phyloP scores from a whole-genome alignment of 2,329 filamentous ascomycete genomes.

The Verticillium nonalfalfae region DNA sequence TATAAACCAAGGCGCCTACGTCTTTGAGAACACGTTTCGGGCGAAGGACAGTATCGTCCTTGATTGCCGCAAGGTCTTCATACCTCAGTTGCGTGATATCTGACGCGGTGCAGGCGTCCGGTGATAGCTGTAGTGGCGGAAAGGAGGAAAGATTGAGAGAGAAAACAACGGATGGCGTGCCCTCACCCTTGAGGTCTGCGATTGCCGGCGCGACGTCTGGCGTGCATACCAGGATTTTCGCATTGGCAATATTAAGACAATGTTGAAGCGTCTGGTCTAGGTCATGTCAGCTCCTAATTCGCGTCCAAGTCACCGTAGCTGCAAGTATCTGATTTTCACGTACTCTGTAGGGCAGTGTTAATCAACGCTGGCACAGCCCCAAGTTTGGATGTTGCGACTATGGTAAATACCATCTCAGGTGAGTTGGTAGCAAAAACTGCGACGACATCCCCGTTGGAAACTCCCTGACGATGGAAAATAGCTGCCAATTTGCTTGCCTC shows the following conservation, averaged over 20 bases:
- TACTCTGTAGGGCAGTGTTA: background rate
- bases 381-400: background rate
- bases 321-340: no score
- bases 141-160: background rate
- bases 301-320: no score
- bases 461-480: background rate
- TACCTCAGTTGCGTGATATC: background rate
- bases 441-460: background rate
- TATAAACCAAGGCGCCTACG: conserved; percentile 56
- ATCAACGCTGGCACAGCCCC: background rate
- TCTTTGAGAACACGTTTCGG: background rate
- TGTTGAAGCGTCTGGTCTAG: background rate
- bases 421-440: background rate
- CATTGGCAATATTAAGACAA: conserved; percentile 1
- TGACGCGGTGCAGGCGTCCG: background rate
- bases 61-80: background rate
- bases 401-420: background rate
- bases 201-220: background rate
- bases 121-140: background rate
- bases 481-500: background rate
- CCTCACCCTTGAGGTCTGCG: background rate
- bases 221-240: background rate
- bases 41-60: background rate
- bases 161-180: background rate
- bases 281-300: background rate